Conservation (phyloP, 768 basidiomycete genomes). For the Mycena filopes region DNA sequence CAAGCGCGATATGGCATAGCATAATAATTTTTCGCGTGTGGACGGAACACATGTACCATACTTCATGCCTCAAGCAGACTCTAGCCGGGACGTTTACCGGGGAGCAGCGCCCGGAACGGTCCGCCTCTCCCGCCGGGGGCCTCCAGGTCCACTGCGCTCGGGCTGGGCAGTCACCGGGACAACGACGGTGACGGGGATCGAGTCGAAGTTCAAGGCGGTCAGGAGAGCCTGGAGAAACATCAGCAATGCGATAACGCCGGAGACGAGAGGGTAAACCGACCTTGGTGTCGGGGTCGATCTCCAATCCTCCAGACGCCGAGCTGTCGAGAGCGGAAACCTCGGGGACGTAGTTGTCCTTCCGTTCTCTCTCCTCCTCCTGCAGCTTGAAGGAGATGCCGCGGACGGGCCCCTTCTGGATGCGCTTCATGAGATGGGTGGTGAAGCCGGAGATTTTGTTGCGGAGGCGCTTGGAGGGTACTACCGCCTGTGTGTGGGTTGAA, state of each 20-base stretch:
- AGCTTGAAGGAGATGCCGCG: slow-evolving; percentile 99
- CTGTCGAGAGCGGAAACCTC: slow-evolving; percentile 97
- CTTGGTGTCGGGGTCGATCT: slow-evolving; percentile 95
- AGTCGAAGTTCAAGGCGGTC: slow-evolving; percentile 92
- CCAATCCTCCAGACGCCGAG: slow-evolving; percentile 69
- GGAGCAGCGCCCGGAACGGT: slow-evolving; percentile 84
- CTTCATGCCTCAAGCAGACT: slow-evolving; percentile 19
- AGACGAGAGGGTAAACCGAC: slow-evolving; percentile 53
- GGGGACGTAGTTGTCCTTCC: slow-evolving; percentile 99
- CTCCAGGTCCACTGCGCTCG: slow-evolving; percentile 60
- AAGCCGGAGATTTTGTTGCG: slow-evolving; percentile 99
- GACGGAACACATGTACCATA: slow-evolving; percentile 29
- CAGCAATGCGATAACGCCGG: background rate
- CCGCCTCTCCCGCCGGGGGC: slow-evolving; percentile 78
- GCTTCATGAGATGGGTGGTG: slow-evolving; percentile 99
- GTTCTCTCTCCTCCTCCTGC: slow-evolving; percentile 98
- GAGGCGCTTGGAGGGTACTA: slow-evolving; percentile 97
- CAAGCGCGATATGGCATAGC: slow-evolving; percentile 18
- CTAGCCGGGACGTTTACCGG: slow-evolving; percentile 36
- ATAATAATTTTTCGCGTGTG: slow-evolving; percentile 27
- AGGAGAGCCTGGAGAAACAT: slow-evolving; percentile 76
- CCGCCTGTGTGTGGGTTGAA: slow-evolving; percentile 60
- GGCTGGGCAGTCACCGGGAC: slow-evolving; percentile 70
- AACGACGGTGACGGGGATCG: slow-evolving; percentile 81
- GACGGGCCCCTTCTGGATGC: slow-evolving; percentile 97